Evolutionary conservation across 2,329 filamentous ascomycete genomes (phyloP).

Genomic region (Cladosporium sp.): DNA sequence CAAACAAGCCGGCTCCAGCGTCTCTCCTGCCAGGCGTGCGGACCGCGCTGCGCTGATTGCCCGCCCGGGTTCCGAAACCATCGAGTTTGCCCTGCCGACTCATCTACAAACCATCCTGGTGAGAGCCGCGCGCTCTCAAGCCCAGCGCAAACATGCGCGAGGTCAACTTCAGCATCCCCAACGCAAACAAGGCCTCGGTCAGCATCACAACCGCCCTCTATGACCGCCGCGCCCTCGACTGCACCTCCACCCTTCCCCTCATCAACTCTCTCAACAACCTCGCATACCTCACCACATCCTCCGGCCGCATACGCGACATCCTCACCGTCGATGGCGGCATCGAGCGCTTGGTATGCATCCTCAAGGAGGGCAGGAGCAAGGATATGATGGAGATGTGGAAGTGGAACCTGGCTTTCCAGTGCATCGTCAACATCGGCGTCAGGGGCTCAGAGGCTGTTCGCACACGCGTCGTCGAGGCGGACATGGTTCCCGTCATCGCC

Average conservation of each 20-base stretch:
- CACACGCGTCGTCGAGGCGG: constrained; percentile 92
- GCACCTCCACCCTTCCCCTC: constrained; percentile 91
- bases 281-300: constrained; percentile 95
- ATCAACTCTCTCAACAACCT: constrained; percentile 99
- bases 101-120: constrained; percentile 2
- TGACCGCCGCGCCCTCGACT: constrained; percentile 93
- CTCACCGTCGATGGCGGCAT: constrained; percentile 98
- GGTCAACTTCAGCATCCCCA: constrained; percentile 98
- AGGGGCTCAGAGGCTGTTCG: constrained; percentile 89
- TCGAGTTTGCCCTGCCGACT: constrained; percentile 1
- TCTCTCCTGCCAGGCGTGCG: not conserved
- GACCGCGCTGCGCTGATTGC: constrained; percentile 3
- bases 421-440: constrained; percentile 97
- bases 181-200: constrained; percentile 98
- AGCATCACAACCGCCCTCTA: constrained; percentile 98
- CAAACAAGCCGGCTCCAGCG: constrained; percentile 1
- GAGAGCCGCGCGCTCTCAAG: constrained; percentile 8
- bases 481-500: constrained; percentile 98
- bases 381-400: constrained; percentile 99
- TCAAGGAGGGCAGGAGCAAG: constrained; percentile 94
- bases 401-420: constrained; percentile 98
- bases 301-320: constrained; percentile 93
- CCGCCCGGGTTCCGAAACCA: not conserved
- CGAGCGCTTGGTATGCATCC: constrained; percentile 90
- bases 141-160: constrained; percentile 74